Base-by-base conservation (phyloP, 306 rosid genomes). In the Cucurbita maxima region DNA sequence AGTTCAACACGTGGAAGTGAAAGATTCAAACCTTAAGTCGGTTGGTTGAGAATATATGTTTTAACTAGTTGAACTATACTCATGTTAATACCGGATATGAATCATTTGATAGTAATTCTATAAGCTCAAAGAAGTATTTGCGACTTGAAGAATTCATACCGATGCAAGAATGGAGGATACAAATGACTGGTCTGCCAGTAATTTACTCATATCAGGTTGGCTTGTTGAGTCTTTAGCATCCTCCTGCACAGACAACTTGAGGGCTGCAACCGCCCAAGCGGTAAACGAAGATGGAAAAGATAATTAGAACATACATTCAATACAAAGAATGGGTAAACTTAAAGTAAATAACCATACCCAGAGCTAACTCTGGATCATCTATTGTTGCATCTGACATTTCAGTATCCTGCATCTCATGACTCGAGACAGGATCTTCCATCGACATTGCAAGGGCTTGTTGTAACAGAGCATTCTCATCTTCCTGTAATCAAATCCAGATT, bases 401-500 rank as follows among this genome's bases (percentile, higher is more conserved):
- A 56, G 89, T 79, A 77, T 95, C 99, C 77, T 69, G 90, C 30
- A 56, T 52, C 48, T 95, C 99, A 19, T 81, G 80, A 77, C 73
- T 77, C 36, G 83, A 58, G 38, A 84, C 82, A 56, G 99, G 92
- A 48, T 95, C 96, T 74, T 94, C 96, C 99, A 95, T 91, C 8
- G 97, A 95, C 99, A 95, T 95, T 52, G 97, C 96, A 84, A 95
- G 99, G 45, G 99, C 99, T 86, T 89, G 99, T 82, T 89, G 96
- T 73, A 94, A 90, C 38, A 94, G 88, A 77, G 96, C 89, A 81
- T 85, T 94, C 78, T 94, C 99, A 50, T 84, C 90, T 47, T 86
- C 90, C 90, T 86, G 83, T 76, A 54, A 79, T 44, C 40, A 41
- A 8, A 48, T 34, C 68, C 60, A 55, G 25, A 22, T 11, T 43